Base-by-base conservation (phyloP, 2,329 filamentous ascomycete genomes). In the Fusarium chaquense region DNA sequence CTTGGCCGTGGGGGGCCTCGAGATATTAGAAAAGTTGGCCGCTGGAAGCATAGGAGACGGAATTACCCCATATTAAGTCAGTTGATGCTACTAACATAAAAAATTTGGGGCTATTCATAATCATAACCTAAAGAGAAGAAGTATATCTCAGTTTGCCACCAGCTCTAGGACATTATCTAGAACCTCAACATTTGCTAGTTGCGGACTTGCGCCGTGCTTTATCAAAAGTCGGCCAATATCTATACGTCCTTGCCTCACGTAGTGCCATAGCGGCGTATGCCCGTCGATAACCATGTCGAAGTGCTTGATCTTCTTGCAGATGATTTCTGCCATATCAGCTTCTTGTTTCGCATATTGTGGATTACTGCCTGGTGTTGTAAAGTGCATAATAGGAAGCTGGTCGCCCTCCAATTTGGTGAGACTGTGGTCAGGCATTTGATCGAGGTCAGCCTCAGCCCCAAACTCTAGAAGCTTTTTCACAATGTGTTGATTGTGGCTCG, bases 401-500 rank as follows among this genome's bases (percentile, higher is more conserved):
- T 40, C 20, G 11, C 52, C 52, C 12, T 45, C 38, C 8, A 13
- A 30, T 36, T 24, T n/a, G 6, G 53, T 47, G 22, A 60, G 43
- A 6, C 43, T 46, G 51, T 41, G 26, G 15, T 43, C 53, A 38
- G 61, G 61, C 54, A 53, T 47, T 38, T 57, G 36, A 22, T 51
- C 53, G 24, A 55, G n/a, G n/a, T 71, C 68, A 22, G 62, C 69
- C 35, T 71, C 65, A 22, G 65, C 68, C 33, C 69, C 61, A 10
- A 50, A 65, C 18, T 58, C 44, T 11, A 71, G 51, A 8, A 71
- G 33, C 6, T 62, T 45, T 6, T 51, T 43, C 13, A 66, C 41
- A 33, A 71, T 38, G 7, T 46, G 6, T 12, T 43, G 33, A 26
- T 69, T 69, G 7, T 54, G 30, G 24, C 40, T 53, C 11, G 38